Conservation (phyloP, 2,329 filamentous ascomycete species). For the Paraphoma chrysanthemicola region DNA sequence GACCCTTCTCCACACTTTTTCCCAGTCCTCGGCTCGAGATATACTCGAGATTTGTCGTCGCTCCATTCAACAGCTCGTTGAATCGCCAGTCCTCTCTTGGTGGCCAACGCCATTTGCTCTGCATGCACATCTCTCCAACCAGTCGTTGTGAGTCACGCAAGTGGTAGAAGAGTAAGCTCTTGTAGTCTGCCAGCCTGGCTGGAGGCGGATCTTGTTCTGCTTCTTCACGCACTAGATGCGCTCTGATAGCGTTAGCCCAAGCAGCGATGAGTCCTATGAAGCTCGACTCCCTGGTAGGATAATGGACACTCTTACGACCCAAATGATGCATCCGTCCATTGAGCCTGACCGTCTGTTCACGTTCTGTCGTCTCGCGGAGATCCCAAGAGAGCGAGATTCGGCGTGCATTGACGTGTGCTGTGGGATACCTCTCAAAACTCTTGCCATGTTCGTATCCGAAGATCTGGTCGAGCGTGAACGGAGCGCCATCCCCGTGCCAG, state of each 20-base stretch:
- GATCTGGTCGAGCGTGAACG: background rate
- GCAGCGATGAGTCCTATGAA: background rate
- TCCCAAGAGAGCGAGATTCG: conserved; percentile 9
- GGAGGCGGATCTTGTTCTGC: background rate
- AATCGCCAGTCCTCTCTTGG: background rate
- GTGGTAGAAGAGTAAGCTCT: background rate
- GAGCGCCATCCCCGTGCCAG: background rate
- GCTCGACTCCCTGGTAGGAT: too few relatives aligned
- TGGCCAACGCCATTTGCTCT: background rate
- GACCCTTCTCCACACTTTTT: background rate
- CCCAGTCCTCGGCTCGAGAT: background rate
- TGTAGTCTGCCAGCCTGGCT: background rate
- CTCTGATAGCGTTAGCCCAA: background rate
- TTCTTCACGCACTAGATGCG: background rate
- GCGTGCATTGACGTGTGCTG: background rate
- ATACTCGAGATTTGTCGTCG: background rate
- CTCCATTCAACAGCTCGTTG: background rate
- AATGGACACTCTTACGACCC: background rate
- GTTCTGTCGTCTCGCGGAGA: background rate
- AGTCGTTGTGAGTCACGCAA: conserved; percentile 2
- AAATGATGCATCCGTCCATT: conserved; percentile 3
- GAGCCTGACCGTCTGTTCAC: background rate
- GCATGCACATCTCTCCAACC: conserved; percentile 4
- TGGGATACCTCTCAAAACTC: background rate
- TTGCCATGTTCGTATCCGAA: background rate